Evolutionary conservation across 2,329 filamentous ascomycete genomes (phyloP), one percentile per base, ranked within the genome.

Genomic region (Pseudogymnoascus sp.): DNA sequence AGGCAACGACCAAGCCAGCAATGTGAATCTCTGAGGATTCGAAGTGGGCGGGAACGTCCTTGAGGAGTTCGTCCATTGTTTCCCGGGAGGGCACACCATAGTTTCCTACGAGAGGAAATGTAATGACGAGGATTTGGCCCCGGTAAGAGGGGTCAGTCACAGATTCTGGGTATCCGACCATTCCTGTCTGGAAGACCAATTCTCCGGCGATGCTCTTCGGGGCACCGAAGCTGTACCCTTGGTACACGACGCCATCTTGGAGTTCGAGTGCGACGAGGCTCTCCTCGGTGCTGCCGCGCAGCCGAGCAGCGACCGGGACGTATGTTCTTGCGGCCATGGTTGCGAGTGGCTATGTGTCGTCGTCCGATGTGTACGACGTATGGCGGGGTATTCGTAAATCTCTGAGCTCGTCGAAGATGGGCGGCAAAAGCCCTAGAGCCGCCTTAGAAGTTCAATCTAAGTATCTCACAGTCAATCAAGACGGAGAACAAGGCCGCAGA

Each of bases 151-250:
- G 90, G 75, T 95, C 90, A 66, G 90, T 93, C 71, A 95, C 83
- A 60, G 89, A 96, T 82, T 99, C 95, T 45, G 95, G 93, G 77
- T 99, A 99, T 74, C 95, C 95, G 71, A 98, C 95, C 93, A 98
- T 96, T 78, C 95, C 95, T 65, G 95, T 99, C 84, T 98, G 93
- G 81, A 99, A 99, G 79, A 99, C 95, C 76, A 99, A 83, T 83
- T 99, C 95, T 77, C 95, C 95, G 69, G 93, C 90, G 73, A 96
- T 87, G 80, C 91, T 96, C 84, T 93, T 96, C 74, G 91, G 84
- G 68, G 93, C 93, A 78, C 95, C 95, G 76, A 99, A 99, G 84
- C 92, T 96, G 81, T 91, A 92, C 71, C 95, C 95, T 76, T 96
- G 90, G 82, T 92, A 96, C 74, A 92, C 85, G 65, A 89, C 86